A percentile compares a stretch with the other conserved stretches of the same genome.
Evolutionary conservation across 805 yeast species (phyloP).

Genomic region (Kluyveromyces lactis): DNA sequence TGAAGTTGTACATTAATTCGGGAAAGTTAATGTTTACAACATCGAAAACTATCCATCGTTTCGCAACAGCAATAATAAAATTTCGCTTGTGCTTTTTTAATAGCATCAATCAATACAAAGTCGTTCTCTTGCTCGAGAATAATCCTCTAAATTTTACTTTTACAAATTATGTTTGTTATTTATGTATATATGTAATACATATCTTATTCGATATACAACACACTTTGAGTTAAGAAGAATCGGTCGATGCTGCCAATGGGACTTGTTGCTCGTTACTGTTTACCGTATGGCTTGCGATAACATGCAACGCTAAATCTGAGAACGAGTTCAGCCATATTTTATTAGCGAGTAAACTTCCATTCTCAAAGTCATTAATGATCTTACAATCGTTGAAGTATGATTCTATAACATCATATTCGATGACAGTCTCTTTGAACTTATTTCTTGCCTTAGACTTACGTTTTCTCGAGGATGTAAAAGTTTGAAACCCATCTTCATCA

Average conservation of each 20-base stretch:
- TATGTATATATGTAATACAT: neutral
- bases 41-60: conserved; percentile 24
- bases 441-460: conserved; percentile 13
- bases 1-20: conserved; percentile 1
- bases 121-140: no score
- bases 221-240: no score
- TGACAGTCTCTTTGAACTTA: conserved; percentile 9
- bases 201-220: neutral
- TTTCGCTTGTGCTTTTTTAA: neutral
- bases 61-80: neutral
- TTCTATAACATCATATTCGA: conserved; percentile 16
- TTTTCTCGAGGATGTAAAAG: conserved; percentile 16
- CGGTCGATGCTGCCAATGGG: no score
- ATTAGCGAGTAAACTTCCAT: conserved; percentile 16
- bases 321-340: conserved; percentile 43
- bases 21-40: conserved; percentile 28
- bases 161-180: neutral
- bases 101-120: no score
- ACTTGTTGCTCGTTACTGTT: no score
- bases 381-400: conserved; percentile 16
- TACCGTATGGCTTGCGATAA: conserved; percentile 8
- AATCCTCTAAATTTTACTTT: neutral
- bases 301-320: conserved; percentile 43
- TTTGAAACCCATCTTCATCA: conserved; percentile 15
- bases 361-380: conserved; percentile 17